These are phyloP conservation scores for Silene uniflora DNA, from an alignment of 148 eudicot species.

Conservation along the genomic window DNA sequence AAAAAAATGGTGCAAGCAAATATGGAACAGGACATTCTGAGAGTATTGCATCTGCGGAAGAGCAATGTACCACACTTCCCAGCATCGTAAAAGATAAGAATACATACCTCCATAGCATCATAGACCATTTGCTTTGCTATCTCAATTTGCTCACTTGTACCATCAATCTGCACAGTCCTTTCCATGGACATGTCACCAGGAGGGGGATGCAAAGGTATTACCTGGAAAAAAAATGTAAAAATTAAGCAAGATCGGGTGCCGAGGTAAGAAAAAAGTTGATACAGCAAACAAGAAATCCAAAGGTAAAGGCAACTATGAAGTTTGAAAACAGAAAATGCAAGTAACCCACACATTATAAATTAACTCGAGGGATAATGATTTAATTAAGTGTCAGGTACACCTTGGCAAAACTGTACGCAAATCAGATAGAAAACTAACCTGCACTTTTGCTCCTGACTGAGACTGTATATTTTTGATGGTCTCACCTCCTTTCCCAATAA, in stretches of 20 bases:
- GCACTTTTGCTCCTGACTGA: conserved; percentile 84
- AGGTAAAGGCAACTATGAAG: background rate
- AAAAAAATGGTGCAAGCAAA: background rate
- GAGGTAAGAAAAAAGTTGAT: background rate
- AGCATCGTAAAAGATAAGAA: conserved; percentile 17
- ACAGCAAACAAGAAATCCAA: background rate
- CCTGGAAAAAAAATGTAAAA: conserved; percentile 36
- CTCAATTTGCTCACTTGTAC: conserved; percentile 85
- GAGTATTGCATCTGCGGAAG: background rate
- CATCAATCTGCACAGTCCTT: conserved; percentile 92
- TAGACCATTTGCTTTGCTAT: conserved; percentile 80
- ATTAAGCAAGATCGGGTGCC: background rate
- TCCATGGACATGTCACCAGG: conserved; percentile 84
- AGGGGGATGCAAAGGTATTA: conserved; percentile 86
- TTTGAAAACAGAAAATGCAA: background rate
- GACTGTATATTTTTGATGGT: conserved; percentile 89
- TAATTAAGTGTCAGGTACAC: background rate
- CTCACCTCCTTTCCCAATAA: conserved; percentile 97
- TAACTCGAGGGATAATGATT: background rate
- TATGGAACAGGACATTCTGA: background rate
- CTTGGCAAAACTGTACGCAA: background rate
- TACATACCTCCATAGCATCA: conserved; percentile 91
- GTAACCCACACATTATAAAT: background rate
- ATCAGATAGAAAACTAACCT: conserved; percentile 38
- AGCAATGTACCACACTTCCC: conserved; percentile 15